These are phyloP conservation scores for Nematodospora valgi DNA, from an alignment of 805 yeast genomes.

Conservation along the genomic window DNA sequence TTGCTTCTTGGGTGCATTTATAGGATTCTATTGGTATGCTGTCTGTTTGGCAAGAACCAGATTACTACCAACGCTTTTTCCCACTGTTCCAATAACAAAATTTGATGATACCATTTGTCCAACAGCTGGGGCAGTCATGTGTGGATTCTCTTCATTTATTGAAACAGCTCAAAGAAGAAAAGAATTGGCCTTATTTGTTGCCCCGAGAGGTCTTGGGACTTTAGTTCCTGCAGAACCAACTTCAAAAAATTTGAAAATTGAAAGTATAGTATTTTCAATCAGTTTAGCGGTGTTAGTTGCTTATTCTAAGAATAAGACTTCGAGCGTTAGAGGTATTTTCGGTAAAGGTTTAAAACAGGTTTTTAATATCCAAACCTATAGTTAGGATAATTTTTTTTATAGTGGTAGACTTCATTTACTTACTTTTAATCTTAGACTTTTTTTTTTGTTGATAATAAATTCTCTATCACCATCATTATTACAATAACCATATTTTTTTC, in stretches of 20 bases:
- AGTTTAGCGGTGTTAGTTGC: constrained; percentile 36
- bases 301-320: constrained; percentile 25
- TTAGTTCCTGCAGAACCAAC: constrained; percentile 25
- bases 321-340: constrained; percentile 33
- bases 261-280: constrained; percentile 28
- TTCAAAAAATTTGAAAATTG: constrained; percentile 22
- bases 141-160: constrained; percentile 41
- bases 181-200: constrained; percentile 47
- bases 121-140: constrained; percentile 33
- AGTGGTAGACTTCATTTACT: background rate
- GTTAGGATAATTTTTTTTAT: background rate
- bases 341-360: constrained; percentile 30
- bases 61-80: constrained; percentile 37
- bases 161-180: constrained; percentile 41
- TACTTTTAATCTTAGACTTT: background rate
- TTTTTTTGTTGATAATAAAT: background rate
- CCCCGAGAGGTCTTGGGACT: constrained; percentile 38
- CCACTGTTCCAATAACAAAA: constrained; percentile 26
- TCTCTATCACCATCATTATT: background rate
- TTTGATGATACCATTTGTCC: constrained; percentile 42
- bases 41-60: constrained; percentile 43
- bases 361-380: constrained; percentile 9
- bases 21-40: constrained; percentile 44
- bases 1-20: constrained; percentile 40
- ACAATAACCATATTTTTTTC: no score